Evolutionary conservation across 148 eudicot genomes (phyloP), one percentile per base, ranked within the genome.

Genomic region (Talinum fruticosum): DNA sequence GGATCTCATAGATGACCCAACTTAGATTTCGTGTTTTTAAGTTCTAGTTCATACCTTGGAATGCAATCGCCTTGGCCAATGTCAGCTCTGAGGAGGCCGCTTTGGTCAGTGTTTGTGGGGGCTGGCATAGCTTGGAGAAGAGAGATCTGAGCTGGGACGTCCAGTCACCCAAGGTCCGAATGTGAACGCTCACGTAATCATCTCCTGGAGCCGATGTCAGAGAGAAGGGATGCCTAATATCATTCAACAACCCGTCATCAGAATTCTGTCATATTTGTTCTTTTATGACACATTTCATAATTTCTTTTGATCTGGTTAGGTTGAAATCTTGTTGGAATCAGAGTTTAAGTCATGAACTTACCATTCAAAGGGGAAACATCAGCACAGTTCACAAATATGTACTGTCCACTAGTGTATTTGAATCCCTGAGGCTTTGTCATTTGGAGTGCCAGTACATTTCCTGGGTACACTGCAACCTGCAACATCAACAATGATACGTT

Each of bases 131-230:
- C 83, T 83, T 83, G 51, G 85, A 84, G 80, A 89, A 89, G 74
- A 80, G 82, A 57, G 84, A 53, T 76, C 86, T 85, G 62, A 91
- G 82, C 71, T 89, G 85, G 66, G 86, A 77, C 33, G 92, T 89
- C 91, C 96, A 91, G 80, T 89, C 90, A 6, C 93, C 92, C 70
- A 88, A 65, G 10, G 91, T 85, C 4, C 93, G 86, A 32, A 89
- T 91, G 61, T 89, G 92, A 36, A 86, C 88, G 7, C 47, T 41
- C 7, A 41, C 2, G 7, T 41, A 41, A 41, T 28, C 91, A 85
- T 88, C 30, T 85, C 88, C 90, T 14, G 91, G 93, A 34, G 91
- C 89, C 18, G 92, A 91, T 59, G 89, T 91, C 29, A 86, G 82
- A 24, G 91, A 86, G 67, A 91, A 91, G 7, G 92, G 93, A 84